These are phyloP conservation scores for Camelina sativa DNA, from an alignment of 345 rosid genomes.

Conservation along the genomic window DNA sequence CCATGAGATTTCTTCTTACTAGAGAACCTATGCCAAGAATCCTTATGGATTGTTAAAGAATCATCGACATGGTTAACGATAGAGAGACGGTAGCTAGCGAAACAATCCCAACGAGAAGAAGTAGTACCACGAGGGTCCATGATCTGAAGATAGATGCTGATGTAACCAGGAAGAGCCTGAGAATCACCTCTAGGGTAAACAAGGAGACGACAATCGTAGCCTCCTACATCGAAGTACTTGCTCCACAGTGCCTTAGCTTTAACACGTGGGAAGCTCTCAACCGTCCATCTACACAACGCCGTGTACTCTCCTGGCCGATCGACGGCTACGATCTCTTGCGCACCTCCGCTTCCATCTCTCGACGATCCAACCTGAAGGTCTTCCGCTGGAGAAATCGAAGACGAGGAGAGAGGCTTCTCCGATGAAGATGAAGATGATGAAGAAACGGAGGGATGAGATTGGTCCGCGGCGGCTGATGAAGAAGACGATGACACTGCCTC, in stretches of 20 bases:
- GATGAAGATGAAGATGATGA: constrained; percentile 49
- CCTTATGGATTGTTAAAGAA: constrained; percentile 87
- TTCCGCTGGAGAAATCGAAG: constrained; percentile 61
- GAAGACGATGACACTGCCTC: constrained; percentile 73
- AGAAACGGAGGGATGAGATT: constrained; percentile 55
- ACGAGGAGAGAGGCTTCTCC: constrained; percentile 50
- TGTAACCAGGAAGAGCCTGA: constrained; percentile 92
- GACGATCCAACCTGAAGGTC: constrained; percentile 59
- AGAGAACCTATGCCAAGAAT: constrained; percentile 99
- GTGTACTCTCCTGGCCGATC: constrained; percentile 85
- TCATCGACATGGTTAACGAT: constrained; percentile 78
- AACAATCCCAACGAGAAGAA: constrained; percentile 95
- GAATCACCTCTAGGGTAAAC: constrained; percentile 98
- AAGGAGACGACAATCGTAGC: constrained; percentile 92
- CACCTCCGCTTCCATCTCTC: constrained; percentile 79
- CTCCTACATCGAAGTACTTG: constrained; percentile 97
- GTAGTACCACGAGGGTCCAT: constrained; percentile 92
- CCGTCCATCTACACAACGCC: constrained; percentile 94
- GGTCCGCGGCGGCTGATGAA: constrained; percentile 46
- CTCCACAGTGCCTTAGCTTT: constrained; percentile 96
- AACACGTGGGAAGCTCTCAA: constrained; percentile 72
- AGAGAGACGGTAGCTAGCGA: constrained; percentile 92
- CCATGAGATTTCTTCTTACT: constrained; percentile 98
- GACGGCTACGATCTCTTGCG: constrained; percentile 74
- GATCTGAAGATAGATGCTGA: constrained; percentile 92